Evolutionary conservation across 768 basidiomycete species (phyloP).

Genomic region (Boletus speciosus): DNA sequence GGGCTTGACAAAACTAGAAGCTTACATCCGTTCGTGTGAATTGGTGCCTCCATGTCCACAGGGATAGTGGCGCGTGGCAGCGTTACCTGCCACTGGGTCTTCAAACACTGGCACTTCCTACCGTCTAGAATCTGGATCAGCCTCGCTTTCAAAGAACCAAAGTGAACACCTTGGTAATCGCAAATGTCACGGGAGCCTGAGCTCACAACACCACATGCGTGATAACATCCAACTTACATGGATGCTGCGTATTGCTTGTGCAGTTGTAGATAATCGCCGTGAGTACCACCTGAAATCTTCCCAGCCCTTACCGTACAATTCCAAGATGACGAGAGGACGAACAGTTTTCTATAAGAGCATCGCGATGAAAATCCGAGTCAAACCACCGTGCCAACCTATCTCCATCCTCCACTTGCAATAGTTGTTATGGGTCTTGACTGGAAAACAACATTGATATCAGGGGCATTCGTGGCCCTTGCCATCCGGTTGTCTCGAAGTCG

Average conservation of each 20-base stretch:
- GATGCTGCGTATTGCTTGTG: background rate
- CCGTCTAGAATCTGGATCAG: too few relatives aligned
- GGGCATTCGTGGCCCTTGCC: background rate
- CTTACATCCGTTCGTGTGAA: background rate
- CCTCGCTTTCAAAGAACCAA: too few relatives aligned
- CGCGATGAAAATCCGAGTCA: background rate
- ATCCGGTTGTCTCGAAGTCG: background rate
- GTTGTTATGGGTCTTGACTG: background rate
- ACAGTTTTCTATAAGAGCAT: background rate
- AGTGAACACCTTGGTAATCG: too few relatives aligned
- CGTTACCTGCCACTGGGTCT: background rate
- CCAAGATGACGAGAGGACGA: background rate
- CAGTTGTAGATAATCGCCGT: background rate
- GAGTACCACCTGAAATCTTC: background rate
- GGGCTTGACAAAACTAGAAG: background rate
- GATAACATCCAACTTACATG: background rate
- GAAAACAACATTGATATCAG: constrained; percentile 1
- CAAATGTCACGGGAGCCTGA: too few relatives aligned
- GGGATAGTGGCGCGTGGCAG: background rate
- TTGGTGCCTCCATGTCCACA: too few relatives aligned
- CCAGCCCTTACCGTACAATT: background rate
- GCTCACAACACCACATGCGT: too few relatives aligned
- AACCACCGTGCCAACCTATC: background rate
- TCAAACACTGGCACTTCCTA: background rate
- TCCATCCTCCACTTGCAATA: background rate